A percentile compares a stretch with the other conserved stretches of the same genome.
These are phyloP conservation scores for Saccharomycopsis javanensis DNA, from an alignment of 805 yeast genomes.

Conservation along the genomic window DNA sequence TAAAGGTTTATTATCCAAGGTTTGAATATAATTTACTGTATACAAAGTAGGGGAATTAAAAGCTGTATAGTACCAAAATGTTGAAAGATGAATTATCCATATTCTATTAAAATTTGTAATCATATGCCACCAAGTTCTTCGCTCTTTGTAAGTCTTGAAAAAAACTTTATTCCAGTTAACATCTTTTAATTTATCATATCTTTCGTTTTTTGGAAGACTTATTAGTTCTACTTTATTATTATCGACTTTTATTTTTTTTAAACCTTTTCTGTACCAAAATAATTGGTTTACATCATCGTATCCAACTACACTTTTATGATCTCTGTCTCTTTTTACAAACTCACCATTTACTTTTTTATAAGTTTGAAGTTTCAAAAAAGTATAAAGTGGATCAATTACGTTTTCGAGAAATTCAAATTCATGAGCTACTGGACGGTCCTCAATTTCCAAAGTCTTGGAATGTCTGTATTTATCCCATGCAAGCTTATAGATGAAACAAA, in stretches of 20 bases:
- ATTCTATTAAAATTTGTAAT: conserved; percentile 94
- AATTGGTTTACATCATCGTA: conserved; percentile 98
- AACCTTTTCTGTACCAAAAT: conserved; percentile 99
- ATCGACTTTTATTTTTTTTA: conserved; percentile 67
- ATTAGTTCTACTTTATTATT: conserved; percentile 57
- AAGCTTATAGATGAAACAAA: conserved; percentile 48
- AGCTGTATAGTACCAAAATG: conserved; percentile 92
- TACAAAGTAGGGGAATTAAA: conserved; percentile 87
- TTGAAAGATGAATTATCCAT: conserved; percentile 85
- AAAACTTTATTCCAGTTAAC: conserved; percentile 86
- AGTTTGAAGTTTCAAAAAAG: conserved; percentile 70
- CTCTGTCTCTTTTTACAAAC: conserved; percentile 75
- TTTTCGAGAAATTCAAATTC: conserved; percentile 58
- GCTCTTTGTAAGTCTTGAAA: conserved; percentile 91
- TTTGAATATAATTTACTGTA: conserved; percentile 78
- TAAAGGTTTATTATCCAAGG: conserved; percentile 71
- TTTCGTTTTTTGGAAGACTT: conserved; percentile 80
- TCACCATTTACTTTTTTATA: conserved; percentile 76
- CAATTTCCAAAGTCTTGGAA: conserved; percentile 20
- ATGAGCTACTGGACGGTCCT: conserved; percentile 32
- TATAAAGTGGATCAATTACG: conserved; percentile 83
- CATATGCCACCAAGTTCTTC: conserved; percentile 95
- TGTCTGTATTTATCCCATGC: conserved; percentile 37
- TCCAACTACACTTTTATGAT: conserved; percentile 74
- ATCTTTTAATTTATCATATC: conserved; percentile 82